Conservation (phyloP, 768 basidiomycete genomes). For the Mycena galopus region DNA sequence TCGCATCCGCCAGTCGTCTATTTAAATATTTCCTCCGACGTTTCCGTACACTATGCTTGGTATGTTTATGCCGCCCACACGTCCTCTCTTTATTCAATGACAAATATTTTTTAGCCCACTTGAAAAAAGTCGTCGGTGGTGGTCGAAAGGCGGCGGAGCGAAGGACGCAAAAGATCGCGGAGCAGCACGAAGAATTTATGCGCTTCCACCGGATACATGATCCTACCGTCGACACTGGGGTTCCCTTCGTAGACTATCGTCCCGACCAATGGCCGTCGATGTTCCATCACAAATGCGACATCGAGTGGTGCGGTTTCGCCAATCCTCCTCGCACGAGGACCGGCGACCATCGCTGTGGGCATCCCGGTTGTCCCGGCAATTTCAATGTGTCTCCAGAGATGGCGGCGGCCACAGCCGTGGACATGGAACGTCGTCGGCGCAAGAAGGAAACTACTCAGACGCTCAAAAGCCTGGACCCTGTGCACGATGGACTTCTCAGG, state of each 20-base stretch:
- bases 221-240: background rate
- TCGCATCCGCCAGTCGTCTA: background rate
- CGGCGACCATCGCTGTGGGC: constrained; percentile 46
- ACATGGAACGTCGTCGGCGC: background rate
- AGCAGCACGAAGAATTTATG: background rate
- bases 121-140: background rate
- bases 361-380: background rate
- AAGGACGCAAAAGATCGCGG: background rate
- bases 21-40: constrained; percentile 2
- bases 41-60: background rate
- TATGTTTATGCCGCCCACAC: background rate
- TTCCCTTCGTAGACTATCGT: background rate
- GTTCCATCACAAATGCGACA: constrained; percentile 52
- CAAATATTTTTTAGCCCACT: background rate
- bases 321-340: constrained; percentile 46
- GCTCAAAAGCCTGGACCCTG: background rate
- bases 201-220: background rate
- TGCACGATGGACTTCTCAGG: background rate
- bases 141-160: background rate
- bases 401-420: background rate
- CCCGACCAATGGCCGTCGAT: constrained; percentile 47
- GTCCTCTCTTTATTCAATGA: background rate
- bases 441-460: background rate
- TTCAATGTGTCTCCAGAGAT: constrained; percentile 9
- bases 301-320: constrained; percentile 47